Conservation (phyloP, 495 filamentous ascomycete genomes). For the Hypoxylon perforatum region DNA sequence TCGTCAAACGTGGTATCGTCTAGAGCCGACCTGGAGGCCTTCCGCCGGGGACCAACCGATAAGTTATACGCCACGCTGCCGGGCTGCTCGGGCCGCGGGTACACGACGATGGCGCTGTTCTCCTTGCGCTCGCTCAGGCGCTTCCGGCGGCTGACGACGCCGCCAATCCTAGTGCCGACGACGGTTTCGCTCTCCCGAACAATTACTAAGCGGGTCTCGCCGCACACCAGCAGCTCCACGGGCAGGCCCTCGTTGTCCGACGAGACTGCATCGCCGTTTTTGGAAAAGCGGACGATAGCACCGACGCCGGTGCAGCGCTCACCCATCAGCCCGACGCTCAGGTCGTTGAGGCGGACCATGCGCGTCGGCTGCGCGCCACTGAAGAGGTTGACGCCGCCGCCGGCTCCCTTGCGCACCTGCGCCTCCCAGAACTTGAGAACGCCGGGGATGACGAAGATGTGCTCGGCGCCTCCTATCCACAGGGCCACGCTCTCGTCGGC, state of each 20-base stretch:
- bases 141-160: constrained; percentile 49
- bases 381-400: constrained; percentile 69
- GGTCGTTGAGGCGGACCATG: constrained; percentile 59
- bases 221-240: constrained; percentile 69
- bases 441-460: constrained; percentile 69
- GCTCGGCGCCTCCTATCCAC: constrained; percentile 72
- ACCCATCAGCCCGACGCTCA: constrained; percentile 69
- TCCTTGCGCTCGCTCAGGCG: constrained; percentile 40
- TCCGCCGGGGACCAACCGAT: constrained; percentile 47
- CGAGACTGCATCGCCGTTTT: constrained; percentile 42
- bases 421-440: constrained; percentile 74
- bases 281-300: constrained; percentile 59
- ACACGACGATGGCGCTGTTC: constrained; percentile 56
- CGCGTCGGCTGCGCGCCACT: constrained; percentile 58
- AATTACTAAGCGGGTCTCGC: constrained; percentile 71
- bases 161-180: constrained; percentile 48
- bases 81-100: constrained; percentile 53
- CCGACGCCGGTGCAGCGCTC: constrained; percentile 70
- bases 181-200: constrained; percentile 60
- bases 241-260: constrained; percentile 56
- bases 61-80: constrained; percentile 58
- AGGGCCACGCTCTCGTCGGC: constrained; percentile 73
- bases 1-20: constrained; percentile 40
- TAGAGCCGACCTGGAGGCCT: constrained; percentile 18
- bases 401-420: constrained; percentile 66